These are phyloP conservation scores for Apiospora arundinis DNA, from an alignment of 2,329 filamentous ascomycete species.

Conservation along the genomic window DNA sequence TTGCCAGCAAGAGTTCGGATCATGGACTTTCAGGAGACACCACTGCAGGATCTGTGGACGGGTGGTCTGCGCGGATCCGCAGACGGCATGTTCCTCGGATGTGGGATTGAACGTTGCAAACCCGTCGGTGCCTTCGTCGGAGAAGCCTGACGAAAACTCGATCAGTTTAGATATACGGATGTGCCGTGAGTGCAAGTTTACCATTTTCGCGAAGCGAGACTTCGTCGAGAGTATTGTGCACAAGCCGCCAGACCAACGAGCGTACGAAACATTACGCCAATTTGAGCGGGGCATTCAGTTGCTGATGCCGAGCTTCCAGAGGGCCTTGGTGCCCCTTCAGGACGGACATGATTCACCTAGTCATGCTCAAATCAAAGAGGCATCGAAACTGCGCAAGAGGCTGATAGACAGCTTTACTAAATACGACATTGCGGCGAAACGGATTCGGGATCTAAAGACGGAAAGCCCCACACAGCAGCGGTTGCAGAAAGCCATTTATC, in stretches of 20 bases:
- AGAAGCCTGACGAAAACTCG: constrained; percentile 43
- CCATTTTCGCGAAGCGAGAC: constrained; percentile 71
- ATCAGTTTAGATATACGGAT: constrained; percentile 84
- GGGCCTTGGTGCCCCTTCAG: constrained; percentile 74
- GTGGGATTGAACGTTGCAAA: constrained; percentile 78
- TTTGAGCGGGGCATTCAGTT: constrained; percentile 87
- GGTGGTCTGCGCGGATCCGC: constrained; percentile 88
- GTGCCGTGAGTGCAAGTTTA: constrained; percentile 83
- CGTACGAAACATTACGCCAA: constrained; percentile 83
- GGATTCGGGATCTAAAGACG: constrained; percentile 80
- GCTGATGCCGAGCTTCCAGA: constrained; percentile 84
- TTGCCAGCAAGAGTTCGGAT: constrained; percentile 93
- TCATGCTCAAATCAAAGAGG: constrained; percentile 78
- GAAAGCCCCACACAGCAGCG: constrained; percentile 73
- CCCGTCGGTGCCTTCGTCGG: constrained; percentile 52
- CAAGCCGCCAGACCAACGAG: constrained; percentile 76
- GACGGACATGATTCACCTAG: constrained; percentile 55
- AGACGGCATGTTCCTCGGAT: constrained; percentile 84
- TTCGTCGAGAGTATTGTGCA: constrained; percentile 73
- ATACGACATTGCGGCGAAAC: constrained; percentile 81
- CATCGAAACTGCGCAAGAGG: constrained; percentile 86
- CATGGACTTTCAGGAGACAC: constrained; percentile 90
- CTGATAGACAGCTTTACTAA: constrained; percentile 89
- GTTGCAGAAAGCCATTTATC: constrained; percentile 82
- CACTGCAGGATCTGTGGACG: constrained; percentile 94